These are phyloP conservation scores for Phoma sp. DNA, from an alignment of 2,329 filamentous ascomycete species.

Conservation along the genomic window DNA sequence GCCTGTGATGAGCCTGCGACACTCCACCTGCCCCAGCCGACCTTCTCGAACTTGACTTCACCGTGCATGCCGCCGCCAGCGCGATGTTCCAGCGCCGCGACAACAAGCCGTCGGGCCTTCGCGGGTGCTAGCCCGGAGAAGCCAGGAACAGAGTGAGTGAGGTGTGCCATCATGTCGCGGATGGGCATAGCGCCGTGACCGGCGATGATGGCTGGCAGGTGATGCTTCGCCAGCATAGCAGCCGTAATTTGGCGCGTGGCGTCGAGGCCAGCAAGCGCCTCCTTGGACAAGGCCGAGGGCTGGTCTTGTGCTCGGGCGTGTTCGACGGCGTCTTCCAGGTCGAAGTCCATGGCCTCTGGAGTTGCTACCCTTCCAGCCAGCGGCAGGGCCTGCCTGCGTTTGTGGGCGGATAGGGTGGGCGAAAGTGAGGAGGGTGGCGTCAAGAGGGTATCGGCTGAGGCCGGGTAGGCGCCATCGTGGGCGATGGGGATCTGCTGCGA, in stretches of 20 bases:
- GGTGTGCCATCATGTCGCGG: slow-evolving; percentile 91
- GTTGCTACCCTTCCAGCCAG: slow-evolving; percentile 54
- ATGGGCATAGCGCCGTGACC: slow-evolving; percentile 91
- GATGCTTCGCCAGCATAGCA: slow-evolving; percentile 81
- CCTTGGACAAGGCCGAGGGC: slow-evolving; percentile 53
- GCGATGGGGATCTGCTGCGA: slow-evolving; percentile 32
- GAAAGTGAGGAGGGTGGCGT: slow-evolving; percentile 97
- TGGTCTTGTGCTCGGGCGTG: slow-evolving; percentile 54
- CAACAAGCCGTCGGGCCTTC: slow-evolving; percentile 88
- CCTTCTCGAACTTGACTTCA: slow-evolving; percentile 88
- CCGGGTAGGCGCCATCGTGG: slow-evolving; percentile 36
- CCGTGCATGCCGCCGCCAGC: slow-evolving; percentile 65
- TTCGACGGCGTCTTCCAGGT: slow-evolving; percentile 74
- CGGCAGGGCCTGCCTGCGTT: slow-evolving; percentile 63
- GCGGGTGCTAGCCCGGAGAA: slow-evolving; percentile 87
- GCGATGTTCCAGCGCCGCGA: slow-evolving; percentile 87
- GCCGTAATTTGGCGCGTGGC: slow-evolving; percentile 83
- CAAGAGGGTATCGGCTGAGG: slow-evolving; percentile 63
- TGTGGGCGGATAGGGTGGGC: slow-evolving; percentile 81
- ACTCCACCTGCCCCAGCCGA: slow-evolving; percentile 97
- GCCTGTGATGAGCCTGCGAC: slow-evolving; percentile 64
- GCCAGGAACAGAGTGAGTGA: slow-evolving; percentile 90
- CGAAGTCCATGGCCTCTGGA: slow-evolving; percentile 76
- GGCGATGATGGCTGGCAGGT: slow-evolving; percentile 88
- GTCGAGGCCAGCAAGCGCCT: slow-evolving; percentile 66